Evolutionary conservation across 805 yeast species (phyloP).

Genomic region (Candida quercuum): DNA sequence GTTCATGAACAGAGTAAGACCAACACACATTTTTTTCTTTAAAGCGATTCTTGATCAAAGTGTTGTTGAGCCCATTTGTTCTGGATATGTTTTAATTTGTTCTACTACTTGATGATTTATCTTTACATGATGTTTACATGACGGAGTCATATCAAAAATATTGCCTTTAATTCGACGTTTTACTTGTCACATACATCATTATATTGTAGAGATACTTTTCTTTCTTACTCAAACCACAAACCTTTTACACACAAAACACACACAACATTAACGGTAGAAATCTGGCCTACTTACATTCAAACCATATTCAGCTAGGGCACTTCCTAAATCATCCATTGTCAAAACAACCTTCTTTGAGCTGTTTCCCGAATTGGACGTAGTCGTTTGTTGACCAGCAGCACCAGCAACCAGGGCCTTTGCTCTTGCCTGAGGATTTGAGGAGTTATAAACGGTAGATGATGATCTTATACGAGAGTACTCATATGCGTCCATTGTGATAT

Average conservation of each 20-base stretch:
- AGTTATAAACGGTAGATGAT: slow-evolving; percentile 78
- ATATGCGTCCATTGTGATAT: slow-evolving; percentile 93
- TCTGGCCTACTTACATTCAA: slow-evolving; percentile 88
- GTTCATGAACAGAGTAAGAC: slow-evolving; percentile 57
- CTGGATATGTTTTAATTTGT: no score
- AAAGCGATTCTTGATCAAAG: background rate
- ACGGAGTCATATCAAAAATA: no score
- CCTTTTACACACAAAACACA: no score
- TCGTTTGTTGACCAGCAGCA: slow-evolving; percentile 36
- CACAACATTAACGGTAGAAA: slow-evolving; percentile 76
- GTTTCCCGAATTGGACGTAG: slow-evolving; percentile 27
- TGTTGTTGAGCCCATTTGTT: no score
- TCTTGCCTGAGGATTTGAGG: slow-evolving; percentile 80
- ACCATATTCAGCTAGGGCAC: slow-evolving; percentile 91
- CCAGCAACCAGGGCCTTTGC: slow-evolving; percentile 75
- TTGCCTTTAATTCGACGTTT: no score
- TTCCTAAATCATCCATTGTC: slow-evolving; percentile 89
- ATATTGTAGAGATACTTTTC: no score
- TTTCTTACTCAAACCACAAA: no score
- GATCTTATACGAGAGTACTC: slow-evolving; percentile 92
- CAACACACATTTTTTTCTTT: slow-evolving; percentile 61
- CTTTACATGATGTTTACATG: no score
- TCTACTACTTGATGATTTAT: no score
- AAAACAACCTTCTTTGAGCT: slow-evolving; percentile 76
- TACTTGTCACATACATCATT: no score